Evolutionary conservation across 108 stramenopile genomes (phyloP), one percentile per base, ranked within the genome.

Genomic region (Epithemia pelagica): DNA sequence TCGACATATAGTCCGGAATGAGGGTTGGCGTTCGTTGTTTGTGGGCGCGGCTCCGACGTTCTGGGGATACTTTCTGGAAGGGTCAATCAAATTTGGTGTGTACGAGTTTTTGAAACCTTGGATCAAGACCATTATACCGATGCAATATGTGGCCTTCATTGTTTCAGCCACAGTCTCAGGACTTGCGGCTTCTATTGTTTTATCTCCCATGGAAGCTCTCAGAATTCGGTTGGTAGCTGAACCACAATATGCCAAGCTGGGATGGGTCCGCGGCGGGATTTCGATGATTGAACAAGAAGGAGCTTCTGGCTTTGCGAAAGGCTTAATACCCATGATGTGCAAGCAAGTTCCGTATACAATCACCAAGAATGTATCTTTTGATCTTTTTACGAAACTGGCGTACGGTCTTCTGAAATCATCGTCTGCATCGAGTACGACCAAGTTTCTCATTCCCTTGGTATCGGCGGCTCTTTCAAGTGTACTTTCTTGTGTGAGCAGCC

Each of bases 311-410:
- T 70, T 86, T 21, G 68, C 67, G 46, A 79, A 82, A 30, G 82
- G 83, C 10, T 28, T 91, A 29, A 75, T 74, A 27, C 90, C 95
- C 0, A 90, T 94, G 82, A 66, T 94, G 27, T 71, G 72, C 37
- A 96, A 96, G 68, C 96, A 96, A 77, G 82, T 94, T 1, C 95
- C 95, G 0, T 96, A 96, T 73, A 96, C 96, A 25, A 78, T 91
- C 54, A 88, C 90, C 26, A 94, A 96, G 61, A 91, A 94, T 69
- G 90, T 90, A 1, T 82, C 87, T 0, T 95, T 95, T 73, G 93
- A 95, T 61, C 24, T 90, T 32, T 51, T 88, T 22, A 80, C 88
- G 7, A 76, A 61, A 28, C 33, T 67, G 52, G 54, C 77, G 20
- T 90, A 91, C 64, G 30, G 68, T 1, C 55, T 59, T 24, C 61